Evolutionary conservation across 2,329 filamentous ascomycete genomes (phyloP).

Genomic region (Fonsecaea erecta): DNA sequence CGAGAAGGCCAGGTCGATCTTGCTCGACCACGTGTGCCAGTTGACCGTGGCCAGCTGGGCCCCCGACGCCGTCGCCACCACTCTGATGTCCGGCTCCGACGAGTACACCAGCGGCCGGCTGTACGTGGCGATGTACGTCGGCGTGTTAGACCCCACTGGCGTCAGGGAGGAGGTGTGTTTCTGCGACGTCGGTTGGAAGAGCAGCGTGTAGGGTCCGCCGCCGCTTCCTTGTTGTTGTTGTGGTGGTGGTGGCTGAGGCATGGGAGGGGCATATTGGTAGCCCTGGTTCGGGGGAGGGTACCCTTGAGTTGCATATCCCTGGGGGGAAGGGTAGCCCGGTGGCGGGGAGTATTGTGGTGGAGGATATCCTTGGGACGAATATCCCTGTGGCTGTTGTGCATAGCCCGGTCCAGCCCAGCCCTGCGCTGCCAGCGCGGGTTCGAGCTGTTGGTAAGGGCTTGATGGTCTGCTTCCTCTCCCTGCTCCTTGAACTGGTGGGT

Average conservation of each 20-base stretch:
- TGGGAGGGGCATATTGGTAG: conserved; percentile 1
- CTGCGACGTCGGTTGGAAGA: conserved; percentile 4
- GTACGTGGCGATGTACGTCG: conserved; percentile 5
- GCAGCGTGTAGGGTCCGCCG: conserved; percentile 8
- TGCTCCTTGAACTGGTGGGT: background rate
- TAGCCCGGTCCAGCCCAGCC: background rate
- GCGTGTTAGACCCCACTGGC: background rate
- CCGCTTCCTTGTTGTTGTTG: conserved; percentile 6
- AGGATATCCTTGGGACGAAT: background rate
- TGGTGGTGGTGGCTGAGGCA: background rate
- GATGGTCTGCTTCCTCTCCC: background rate
- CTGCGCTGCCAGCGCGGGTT: background rate
- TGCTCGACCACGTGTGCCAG: conserved; percentile 17
- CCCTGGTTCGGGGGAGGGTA: background rate
- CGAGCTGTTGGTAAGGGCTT: conserved; percentile 7
- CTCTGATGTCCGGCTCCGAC: conserved; percentile 6
- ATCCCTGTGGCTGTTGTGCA: conserved; percentile 1
- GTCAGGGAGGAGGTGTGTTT: conserved; percentile 15
- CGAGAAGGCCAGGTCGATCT: conserved; percentile 21
- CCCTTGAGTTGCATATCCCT: background rate
- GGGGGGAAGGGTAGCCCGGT: background rate
- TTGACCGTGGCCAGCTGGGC: conserved; percentile 7
- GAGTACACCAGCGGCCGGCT: conserved; percentile 12
- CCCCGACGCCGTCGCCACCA: background rate
- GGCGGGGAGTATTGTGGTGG: background rate